A percentile compares a stretch with the other conserved stretches of the same genome.
These are phyloP conservation scores for Aspergillus novofumigatus DNA, from an alignment of 2,329 filamentous ascomycete genomes.

Conservation along the genomic window DNA sequence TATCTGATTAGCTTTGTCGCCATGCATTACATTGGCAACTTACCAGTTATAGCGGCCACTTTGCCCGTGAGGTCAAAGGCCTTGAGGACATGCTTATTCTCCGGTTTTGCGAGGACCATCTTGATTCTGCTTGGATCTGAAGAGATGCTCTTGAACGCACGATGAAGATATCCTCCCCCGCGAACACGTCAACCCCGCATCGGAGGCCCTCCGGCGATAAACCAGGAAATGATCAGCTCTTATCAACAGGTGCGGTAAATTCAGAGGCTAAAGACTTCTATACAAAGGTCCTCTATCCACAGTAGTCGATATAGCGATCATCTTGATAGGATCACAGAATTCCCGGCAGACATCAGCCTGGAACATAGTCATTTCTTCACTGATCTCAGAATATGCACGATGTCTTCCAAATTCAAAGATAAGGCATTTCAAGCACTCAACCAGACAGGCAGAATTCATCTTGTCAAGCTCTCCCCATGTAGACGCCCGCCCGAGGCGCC, in stretches of 20 bases:
- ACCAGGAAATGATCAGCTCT: background rate
- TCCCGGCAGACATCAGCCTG: no score
- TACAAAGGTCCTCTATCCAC: no score
- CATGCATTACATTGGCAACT: background rate
- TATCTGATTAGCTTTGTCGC: background rate
- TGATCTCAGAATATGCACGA: no score
- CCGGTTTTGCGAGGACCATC: slow-evolving; percentile 24
- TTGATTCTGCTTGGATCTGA: background rate
- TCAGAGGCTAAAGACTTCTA: background rate
- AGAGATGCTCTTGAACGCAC: background rate
- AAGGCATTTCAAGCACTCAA: no score
- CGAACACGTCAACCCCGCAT: background rate
- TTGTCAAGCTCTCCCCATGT: no score
- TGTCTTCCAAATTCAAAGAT: no score
- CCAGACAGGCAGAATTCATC: no score
- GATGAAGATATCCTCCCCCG: background rate
- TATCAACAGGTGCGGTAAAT: background rate
- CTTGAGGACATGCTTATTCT: slow-evolving; percentile 23
- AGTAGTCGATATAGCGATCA: background rate
- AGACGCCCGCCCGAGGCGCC: no score
- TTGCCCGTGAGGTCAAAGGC: slow-evolving; percentile 27
- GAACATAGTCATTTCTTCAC: no score
- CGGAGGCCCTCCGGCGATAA: background rate
- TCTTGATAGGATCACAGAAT: no score
- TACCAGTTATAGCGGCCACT: slow-evolving; percentile 25